Percentiles rank a stretch among this genome's conserved stretches.
These are phyloP conservation scores for Whalleya microplaca DNA, from an alignment of 2,329 filamentous ascomycete species.

Conservation along the genomic window DNA sequence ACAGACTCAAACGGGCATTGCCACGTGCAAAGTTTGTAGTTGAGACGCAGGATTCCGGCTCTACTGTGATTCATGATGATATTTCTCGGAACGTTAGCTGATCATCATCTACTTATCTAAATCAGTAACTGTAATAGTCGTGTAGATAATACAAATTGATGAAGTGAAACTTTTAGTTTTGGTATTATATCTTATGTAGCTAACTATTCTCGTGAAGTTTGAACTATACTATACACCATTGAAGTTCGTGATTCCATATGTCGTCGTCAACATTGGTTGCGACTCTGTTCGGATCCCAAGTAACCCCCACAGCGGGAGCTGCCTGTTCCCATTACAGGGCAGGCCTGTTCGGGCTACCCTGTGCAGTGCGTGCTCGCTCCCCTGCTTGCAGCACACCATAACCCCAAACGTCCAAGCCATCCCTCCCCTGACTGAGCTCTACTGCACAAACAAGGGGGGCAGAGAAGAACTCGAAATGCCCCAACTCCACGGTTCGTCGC, in stretches of 20 bases:
- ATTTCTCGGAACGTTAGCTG: not conserved
- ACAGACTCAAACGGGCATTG: not conserved
- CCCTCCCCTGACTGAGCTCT: slow-evolving; percentile 16
- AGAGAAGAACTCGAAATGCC: slow-evolving; percentile 16
- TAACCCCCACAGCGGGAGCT: slow-evolving; percentile 24
- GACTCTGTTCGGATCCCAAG: not conserved
- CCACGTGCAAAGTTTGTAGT: slow-evolving; percentile 5
- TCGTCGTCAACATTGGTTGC: not conserved
- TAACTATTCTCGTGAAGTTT: not conserved
- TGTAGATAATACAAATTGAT: not conserved
- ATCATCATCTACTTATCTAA: too few species aligned
- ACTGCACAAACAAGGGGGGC: slow-evolving; percentile 15
- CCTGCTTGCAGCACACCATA: slow-evolving; percentile 24
- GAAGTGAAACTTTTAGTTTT: not conserved
- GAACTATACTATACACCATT: not conserved
- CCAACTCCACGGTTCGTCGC: slow-evolving; percentile 28
- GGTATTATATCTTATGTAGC: not conserved
- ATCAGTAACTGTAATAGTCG: too few species aligned
- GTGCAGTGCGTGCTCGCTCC: slow-evolving; percentile 24
- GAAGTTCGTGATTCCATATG: not conserved
- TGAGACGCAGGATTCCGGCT: slow-evolving; percentile 11
- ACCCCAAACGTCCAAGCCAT: slow-evolving; percentile 7
- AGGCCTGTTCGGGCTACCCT: slow-evolving; percentile 12
- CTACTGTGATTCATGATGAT: not conserved
- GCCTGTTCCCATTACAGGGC: slow-evolving; percentile 17